These are phyloP conservation scores for Penicillium sp. DNA, from an alignment of 2,329 filamentous ascomycete species.

Conservation along the genomic window DNA sequence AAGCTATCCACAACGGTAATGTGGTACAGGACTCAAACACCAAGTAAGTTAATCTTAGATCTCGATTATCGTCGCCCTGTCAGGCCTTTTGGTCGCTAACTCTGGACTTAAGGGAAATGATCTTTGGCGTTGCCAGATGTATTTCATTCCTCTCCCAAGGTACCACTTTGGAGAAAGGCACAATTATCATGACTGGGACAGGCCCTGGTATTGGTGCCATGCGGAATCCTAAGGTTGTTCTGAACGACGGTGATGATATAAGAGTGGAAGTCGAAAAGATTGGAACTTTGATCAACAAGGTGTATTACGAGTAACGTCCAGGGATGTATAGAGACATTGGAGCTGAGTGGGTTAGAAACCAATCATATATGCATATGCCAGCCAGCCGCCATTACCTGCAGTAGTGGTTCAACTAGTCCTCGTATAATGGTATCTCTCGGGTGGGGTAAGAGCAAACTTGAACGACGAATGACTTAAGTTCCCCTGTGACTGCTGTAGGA, in stretches of 20 bases:
- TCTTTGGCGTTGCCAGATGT: conserved; percentile 40
- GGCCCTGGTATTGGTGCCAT: conserved; percentile 37
- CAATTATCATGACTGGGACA: conserved; percentile 29
- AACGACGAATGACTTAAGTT: too few relatives aligned
- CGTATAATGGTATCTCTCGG: too few relatives aligned
- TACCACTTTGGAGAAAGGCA: conserved; percentile 28
- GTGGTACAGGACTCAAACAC: conserved; percentile 44
- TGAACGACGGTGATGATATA: conserved; percentile 33
- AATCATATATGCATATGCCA: too few relatives aligned
- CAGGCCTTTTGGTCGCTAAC: too few relatives aligned
- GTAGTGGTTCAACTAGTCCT: too few relatives aligned
- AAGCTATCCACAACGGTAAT: conserved; percentile 44
- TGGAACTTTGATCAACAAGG: conserved; percentile 32
- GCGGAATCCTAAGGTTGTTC: conserved; percentile 23
- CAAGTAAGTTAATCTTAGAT: conserved; percentile 7
- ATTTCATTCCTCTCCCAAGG: conserved; percentile 43
- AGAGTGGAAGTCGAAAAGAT: conserved; percentile 31
- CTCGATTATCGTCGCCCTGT: too few relatives aligned
- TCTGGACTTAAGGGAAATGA: conserved; percentile 28
- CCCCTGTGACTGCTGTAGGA: too few relatives aligned
- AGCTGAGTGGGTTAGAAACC: too few relatives aligned
- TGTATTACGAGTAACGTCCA: conserved; percentile 23
- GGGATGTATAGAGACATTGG: too few relatives aligned
- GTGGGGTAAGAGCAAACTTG: too few relatives aligned
- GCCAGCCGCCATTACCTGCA: too few relatives aligned